phyloP scores from a whole-genome alignment of 169 alveolate genomes.

The Theileria sp. region DNA sequence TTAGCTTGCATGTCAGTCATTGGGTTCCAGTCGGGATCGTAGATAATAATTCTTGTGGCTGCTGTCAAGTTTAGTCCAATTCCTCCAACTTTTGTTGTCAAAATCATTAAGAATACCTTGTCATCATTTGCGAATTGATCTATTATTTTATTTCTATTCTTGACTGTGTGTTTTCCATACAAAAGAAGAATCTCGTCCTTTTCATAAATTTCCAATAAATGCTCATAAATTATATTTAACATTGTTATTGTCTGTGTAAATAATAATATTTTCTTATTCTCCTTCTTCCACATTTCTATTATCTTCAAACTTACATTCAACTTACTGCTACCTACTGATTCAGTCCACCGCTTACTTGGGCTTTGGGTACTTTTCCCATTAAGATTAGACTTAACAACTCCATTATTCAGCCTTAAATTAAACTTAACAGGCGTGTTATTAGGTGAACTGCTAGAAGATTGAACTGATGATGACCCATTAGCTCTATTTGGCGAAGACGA shows the following conservation, averaged over 20 bases:
- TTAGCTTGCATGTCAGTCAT: slow-evolving; percentile 94
- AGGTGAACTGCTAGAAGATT: neutral
- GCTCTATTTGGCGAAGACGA: neutral
- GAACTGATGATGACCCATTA: neutral
- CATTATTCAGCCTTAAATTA: neutral
- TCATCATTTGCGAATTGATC: slow-evolving; percentile 83
- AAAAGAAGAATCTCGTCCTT: slow-evolving; percentile 82
- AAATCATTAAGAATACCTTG: slow-evolving; percentile 85
- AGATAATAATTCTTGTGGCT: slow-evolving; percentile 92
- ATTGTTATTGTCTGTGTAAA: slow-evolving; percentile 90
- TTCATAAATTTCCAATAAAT: slow-evolving; percentile 63
- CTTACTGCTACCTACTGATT: slow-evolving; percentile 83
- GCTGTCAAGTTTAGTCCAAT: slow-evolving; percentile 93
- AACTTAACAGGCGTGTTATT: neutral
- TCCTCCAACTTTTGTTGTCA: slow-evolving; percentile 97
- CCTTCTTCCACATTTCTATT: slow-evolving; percentile 67
- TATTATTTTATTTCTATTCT: slow-evolving; percentile 87
- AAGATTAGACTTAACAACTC: slow-evolving; percentile 82
- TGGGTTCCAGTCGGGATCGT: slow-evolving; percentile 98
- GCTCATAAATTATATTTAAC: slow-evolving; percentile 89
- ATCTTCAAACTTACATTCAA: slow-evolving; percentile 86
- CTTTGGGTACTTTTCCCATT: slow-evolving; percentile 15
- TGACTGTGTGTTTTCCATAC: slow-evolving; percentile 93
- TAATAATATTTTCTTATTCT: slow-evolving; percentile 82
- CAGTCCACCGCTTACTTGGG: neutral